These are phyloP conservation scores for Chaetomiaceae sp. DNA, from an alignment of 2,329 filamentous ascomycete species.

Conservation along the genomic window DNA sequence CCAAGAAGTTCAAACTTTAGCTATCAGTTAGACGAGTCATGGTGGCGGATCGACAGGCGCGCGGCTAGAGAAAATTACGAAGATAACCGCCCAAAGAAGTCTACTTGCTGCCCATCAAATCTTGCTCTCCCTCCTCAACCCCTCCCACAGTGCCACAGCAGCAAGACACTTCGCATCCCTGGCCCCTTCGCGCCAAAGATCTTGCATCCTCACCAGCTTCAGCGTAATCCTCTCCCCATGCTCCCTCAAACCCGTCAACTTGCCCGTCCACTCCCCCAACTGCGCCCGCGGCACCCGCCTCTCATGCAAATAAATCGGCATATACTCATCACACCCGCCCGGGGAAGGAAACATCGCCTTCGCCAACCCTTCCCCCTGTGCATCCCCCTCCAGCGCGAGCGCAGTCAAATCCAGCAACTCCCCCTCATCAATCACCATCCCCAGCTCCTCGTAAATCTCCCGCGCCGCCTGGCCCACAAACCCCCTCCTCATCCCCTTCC, in stretches of 20 bases:
- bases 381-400: conserved; percentile 3
- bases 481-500: too few relatives aligned
- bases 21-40: not conserved
- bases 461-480: conserved; percentile 53
- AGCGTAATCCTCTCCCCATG: conserved; percentile 58
- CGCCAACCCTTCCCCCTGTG: conserved; percentile 17
- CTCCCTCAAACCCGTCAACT: conserved; percentile 50
- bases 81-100: conserved; percentile 1
- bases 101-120: conserved; percentile 22
- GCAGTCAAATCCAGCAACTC: conserved; percentile 46
- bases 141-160: conserved; percentile 54
- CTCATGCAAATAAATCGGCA: conserved; percentile 54
- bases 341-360: conserved; percentile 48
- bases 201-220: conserved; percentile 49
- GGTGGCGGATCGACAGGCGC: not conserved
- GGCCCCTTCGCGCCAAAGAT: conserved; percentile 52
- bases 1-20: conserved; percentile 47
- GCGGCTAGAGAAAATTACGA: not conserved
- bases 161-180: conserved; percentile 55
- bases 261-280: conserved; percentile 50
- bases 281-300: conserved; percentile 43
- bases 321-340: conserved; percentile 55
- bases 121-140: conserved; percentile 42
- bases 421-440: conserved; percentile 43
- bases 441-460: conserved; percentile 57